These are phyloP conservation scores for Claviceps sp. DNA, from an alignment of 2,329 filamentous ascomycete species.

Conservation along the genomic window DNA sequence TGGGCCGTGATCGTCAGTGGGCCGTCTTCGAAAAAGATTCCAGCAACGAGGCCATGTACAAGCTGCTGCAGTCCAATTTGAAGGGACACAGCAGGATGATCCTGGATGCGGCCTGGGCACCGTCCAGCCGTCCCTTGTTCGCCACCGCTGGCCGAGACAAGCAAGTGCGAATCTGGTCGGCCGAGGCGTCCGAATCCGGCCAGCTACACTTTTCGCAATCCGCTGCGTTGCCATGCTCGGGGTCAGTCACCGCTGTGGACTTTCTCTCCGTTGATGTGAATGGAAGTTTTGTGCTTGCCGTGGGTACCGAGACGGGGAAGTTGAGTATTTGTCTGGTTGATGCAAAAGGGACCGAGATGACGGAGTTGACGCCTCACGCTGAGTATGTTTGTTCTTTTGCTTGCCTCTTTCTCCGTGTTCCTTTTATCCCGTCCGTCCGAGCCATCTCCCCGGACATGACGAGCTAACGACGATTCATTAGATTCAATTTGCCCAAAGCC, in stretches of 20 bases:
- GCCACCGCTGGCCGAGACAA: constrained; percentile 88
- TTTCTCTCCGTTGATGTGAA: constrained; percentile 33
- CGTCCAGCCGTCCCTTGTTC: constrained; percentile 45
- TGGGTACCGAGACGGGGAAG: constrained; percentile 43
- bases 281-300: constrained; percentile 31
- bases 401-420: not conserved
- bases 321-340: constrained; percentile 31
- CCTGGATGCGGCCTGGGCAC: constrained; percentile 74
- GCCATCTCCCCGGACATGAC: not conserved
- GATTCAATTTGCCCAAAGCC: constrained; percentile 41
- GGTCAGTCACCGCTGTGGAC: constrained; percentile 58
- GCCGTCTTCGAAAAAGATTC: constrained; percentile 54
- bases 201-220: constrained; percentile 35
- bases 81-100: constrained; percentile 93
- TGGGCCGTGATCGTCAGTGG: constrained; percentile 88
- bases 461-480: constrained; percentile 10
- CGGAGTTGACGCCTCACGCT: constrained; percentile 20
- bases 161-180: constrained; percentile 57
- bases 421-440: not conserved
- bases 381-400: constrained; percentile 21
- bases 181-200: constrained; percentile 16
- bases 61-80: constrained; percentile 49
- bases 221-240: constrained; percentile 38
- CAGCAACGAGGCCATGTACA: constrained; percentile 32
- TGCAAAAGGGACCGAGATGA: constrained; percentile 23